Conservation (phyloP, 1,284 basidiomycete species). For the Kwoniella shivajii region DNA sequence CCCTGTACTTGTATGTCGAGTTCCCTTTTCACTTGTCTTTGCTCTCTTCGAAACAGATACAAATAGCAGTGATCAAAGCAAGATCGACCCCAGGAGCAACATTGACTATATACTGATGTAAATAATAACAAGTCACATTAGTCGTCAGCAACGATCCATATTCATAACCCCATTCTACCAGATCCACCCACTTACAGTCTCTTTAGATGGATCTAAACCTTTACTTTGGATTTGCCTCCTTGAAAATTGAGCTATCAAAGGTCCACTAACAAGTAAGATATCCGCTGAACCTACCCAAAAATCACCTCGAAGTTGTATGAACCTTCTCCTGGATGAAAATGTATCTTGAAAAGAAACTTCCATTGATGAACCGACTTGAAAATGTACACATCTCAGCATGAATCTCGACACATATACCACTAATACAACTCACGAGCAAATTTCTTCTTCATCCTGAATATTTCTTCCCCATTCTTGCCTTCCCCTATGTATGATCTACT, state of each 20-base stretch:
- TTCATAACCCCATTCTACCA: not conserved
- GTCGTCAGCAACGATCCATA: not conserved
- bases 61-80: no score
- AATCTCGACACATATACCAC: not conserved
- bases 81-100: no score
- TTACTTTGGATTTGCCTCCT: constrained; percentile 35
- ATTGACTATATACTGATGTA: constrained; percentile 47
- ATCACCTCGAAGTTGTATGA: constrained; percentile 42
- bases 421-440: constrained; percentile 38
- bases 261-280: constrained; percentile 36
- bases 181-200: constrained; percentile 5
- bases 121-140: not conserved
- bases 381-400: not conserved
- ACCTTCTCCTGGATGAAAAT: constrained; percentile 25
- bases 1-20: no score
- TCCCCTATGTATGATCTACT: constrained; percentile 37
- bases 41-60: no score
- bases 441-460: constrained; percentile 44
- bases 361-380: constrained; percentile 45
- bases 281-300: constrained; percentile 45
- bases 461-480: constrained; percentile 32
- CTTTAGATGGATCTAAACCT: constrained; percentile 23
- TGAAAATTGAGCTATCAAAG: constrained; percentile 45
- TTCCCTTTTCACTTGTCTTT: no score
- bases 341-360: constrained; percentile 41